Evolutionary conservation across 169 alveolate species (phyloP), one percentile per base, ranked within the genome.

Genomic region (Eimeria sp.): DNA sequence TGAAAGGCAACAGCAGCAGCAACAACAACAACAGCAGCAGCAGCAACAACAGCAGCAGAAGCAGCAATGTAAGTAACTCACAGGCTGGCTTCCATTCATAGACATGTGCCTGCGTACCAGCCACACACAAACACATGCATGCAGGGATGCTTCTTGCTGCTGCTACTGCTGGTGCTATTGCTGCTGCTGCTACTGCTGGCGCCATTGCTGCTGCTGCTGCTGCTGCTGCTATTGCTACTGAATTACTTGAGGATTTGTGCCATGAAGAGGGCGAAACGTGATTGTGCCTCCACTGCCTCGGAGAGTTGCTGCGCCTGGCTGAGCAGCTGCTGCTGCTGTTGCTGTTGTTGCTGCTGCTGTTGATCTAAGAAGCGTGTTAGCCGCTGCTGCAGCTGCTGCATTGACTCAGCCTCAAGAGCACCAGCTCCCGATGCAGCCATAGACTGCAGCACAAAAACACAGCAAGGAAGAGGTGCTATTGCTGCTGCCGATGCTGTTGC

Each of bases 241-340:
- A 6, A n/a, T 78, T 22, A 78, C 89, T 78, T 78, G 30, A 78
- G 63, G 0, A 78, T 78, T 30, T 78, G 89, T 6, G 89, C 89
- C 89, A 78, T 78, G 89, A 78, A 78, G 43, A 78, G 89, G 14
- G 89, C 89, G 45, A 78, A 78, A 20, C 89, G 89, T 9, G 89
- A 78, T 65, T 78, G 89, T 14, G 89, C 89, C 65, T 78, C 89
- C 43, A 78, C 89, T 7, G 89, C 89, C 63, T 78, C 89, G 20
- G 89, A 78, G 65, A 78, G 89, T 27, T 78, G 89, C 89, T 78
- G 67, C 67, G 89, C 89, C 65, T 78, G 89, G 65, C 65, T 78
- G 65, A 78, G 89, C 43, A 78, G 65, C 89, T 78, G 89, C 89
- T 78, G 89, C 65, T 78, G 89, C 58, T 78, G 89, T 25, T n/a